Evolutionary conservation across 305 asterid genomes (phyloP), one percentile per base, ranked within the genome.

Genomic region (Fraxinus velutina): DNA sequence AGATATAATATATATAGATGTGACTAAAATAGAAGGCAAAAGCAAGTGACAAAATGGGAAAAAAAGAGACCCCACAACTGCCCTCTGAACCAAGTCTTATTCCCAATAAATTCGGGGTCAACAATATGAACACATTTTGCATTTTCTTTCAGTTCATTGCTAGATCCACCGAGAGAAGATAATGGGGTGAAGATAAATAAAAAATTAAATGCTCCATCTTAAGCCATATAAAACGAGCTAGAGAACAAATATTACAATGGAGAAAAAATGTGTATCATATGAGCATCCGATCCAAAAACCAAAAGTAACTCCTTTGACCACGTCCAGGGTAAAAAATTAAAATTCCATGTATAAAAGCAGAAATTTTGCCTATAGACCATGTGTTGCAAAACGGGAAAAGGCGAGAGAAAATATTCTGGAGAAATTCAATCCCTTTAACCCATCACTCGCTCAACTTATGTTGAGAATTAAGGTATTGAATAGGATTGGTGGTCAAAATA

Each of bases 11-110:
- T 34, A 73, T 17, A 71, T 30, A 66, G n/a, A 22, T 17, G 79
- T 50, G 39, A 74, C 70, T 55, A 75, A 33, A 68, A 29, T 52
- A 73, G 78, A 73, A 80, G 52, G 44, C 71, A 78, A 84, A 47
- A 4, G 19, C 12, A 27, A 22, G 5, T 34, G 10, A 42, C 29
- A 44, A 12, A 47, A 47, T 13, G 5, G 19, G 6, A 0, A 47
- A 47, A 47, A 47, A 47, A 13, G 57, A 13, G 60, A 3, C 60
- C 60, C 60, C 60, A 47, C 21, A 19, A 47, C 15, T 13, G 60
- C 60, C 60, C 6, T 4, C 60, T 47, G 21, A 47, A 47, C 60
- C 19, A 47, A 13, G 0, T 60, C 4, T 60, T 60, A 60, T 60
- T 19, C 17, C 19, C 74, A 27, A 29, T 12, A 10, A 68, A 68